Percentiles rank a stretch among this genome's conserved stretches.
Conservation (phyloP, 164 flowering plant genomes). For the Sextonia rubra region DNA sequence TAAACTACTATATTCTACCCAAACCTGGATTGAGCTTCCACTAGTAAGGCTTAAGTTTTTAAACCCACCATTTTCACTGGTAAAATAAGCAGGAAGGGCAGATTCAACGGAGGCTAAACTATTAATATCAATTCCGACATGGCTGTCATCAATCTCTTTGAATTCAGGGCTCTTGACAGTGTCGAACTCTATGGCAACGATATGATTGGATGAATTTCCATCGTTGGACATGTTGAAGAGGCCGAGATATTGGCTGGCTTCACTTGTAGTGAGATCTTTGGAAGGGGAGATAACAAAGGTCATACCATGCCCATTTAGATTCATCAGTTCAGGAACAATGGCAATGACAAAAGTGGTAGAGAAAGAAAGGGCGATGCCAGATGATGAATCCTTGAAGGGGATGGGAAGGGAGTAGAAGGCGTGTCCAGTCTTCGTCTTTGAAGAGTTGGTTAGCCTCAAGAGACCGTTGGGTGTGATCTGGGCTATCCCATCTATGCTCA, state of each 20-base stretch:
- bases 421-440: not conserved
- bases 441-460: slow-evolving; percentile 8
- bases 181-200: slow-evolving; percentile 14
- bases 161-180: not conserved
- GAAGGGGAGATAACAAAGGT: slow-evolving; percentile 1
- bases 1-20: slow-evolving; percentile 22
- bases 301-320: slow-evolving; percentile 7
- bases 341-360: not conserved
- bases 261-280: not conserved
- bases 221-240: not conserved
- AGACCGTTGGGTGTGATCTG: slow-evolving; percentile 8
- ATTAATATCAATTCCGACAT: slow-evolving; percentile 11
- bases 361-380: not conserved
- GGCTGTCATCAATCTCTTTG: slow-evolving; percentile 7
- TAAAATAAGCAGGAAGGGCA: slow-evolving; percentile 2
- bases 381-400: not conserved
- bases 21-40: slow-evolving; percentile 18
- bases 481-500: slow-evolving; percentile 7
- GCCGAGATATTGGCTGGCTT: not conserved
- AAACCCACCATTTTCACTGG: not conserved
- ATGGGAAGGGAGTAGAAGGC: not conserved
- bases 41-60: not conserved
- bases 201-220: not conserved
- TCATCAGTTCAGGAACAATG: not conserved
- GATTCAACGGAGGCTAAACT: not conserved